Base-by-base conservation (phyloP, 1,284 basidiomycete genomes). In the Tylopilus orsonianus region DNA sequence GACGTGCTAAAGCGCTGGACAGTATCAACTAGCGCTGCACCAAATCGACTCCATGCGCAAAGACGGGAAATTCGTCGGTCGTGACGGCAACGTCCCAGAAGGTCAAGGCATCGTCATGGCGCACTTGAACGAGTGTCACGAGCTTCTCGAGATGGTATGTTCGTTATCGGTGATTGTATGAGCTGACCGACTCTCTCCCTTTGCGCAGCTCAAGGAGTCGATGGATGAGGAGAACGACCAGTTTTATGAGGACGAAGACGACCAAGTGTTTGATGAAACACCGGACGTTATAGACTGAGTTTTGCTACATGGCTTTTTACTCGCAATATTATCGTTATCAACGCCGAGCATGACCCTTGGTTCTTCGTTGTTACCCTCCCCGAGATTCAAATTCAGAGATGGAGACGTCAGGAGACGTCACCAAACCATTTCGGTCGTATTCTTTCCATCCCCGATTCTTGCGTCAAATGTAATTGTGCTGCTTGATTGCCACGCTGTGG, bases 31-130 rank as follows among this genome's bases (percentile, higher is more conserved):
- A 13, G 95, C 94, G 3, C 75, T 98, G 46, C 90, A 95, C 70
- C 95, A 98, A 73, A 96, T 99, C 59, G 96, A 98, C 67, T 86
- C 84, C 1, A 76, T 97, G 75, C 82, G 95, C 42, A 89, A 88
- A 66, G 94, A 97, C 59, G 95, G 94, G 47, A 93, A 91, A 65
- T 97, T 99, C 64, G 74, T 93, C 33, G 91, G 93, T 49, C 73
- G 75, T 13, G 90, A 92, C 57, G 91, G 91, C 0, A 74, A 75
- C 22, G 83, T 98, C 53, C 96, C 96, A 0, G 97, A 99, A 68
- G 96, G 96, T 5, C 96, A 99, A 66, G 96, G 93, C 19, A 95
- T 98, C 58, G 79, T 99, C 47, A 92, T 94, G 75, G 96, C 96
- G 5, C 93, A 98, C 68, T 73, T 98, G 48, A 93, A 90, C 58